Conservation (phyloP, 768 basidiomycete genomes). For the Gymnopilus dilepis region DNA sequence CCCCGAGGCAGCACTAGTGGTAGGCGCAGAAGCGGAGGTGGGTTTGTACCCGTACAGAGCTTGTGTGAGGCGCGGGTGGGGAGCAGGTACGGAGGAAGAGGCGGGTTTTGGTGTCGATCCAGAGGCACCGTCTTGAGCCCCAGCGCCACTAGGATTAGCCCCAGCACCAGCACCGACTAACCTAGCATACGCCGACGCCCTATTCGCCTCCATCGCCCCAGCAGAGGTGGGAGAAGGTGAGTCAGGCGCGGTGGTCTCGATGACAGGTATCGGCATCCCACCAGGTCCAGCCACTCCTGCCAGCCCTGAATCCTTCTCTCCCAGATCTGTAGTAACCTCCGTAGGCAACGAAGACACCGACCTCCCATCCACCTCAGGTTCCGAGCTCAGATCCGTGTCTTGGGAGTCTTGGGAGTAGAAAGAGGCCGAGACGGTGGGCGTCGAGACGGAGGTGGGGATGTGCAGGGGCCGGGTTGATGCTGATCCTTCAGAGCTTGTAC, state of each 20-base stretch:
- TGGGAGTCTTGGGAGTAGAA: conserved; percentile 37
- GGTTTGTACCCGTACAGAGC: conserved; percentile 18
- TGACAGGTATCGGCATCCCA: conserved; percentile 56
- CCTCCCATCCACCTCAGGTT: conserved; percentile 20
- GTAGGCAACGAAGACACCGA: conserved; percentile 49
- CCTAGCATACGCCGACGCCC: conserved; percentile 21
- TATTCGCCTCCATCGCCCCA: conserved; percentile 15
- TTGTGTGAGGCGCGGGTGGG: conserved; percentile 18
- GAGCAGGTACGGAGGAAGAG: neutral
- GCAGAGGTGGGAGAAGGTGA: conserved; percentile 18
- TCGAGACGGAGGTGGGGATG: conserved; percentile 46
- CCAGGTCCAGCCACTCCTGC: conserved; percentile 36
- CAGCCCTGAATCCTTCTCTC: conserved; percentile 9
- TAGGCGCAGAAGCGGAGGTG: no score
- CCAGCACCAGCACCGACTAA: no score
- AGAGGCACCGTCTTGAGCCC: neutral
- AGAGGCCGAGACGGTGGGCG: conserved; percentile 43
- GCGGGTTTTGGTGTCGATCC: neutral
- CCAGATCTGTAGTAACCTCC: conserved; percentile 17
- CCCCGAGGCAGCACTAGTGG: no score
- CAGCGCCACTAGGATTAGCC: no score
- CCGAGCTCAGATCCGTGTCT: conserved; percentile 22
- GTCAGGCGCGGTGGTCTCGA: conserved; percentile 52
- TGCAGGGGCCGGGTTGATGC: conserved; percentile 20
- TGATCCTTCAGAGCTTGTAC: conserved; percentile 1